phyloP scores from a whole-genome alignment of 345 rosid species.

The Fremontodendron californicum region DNA sequence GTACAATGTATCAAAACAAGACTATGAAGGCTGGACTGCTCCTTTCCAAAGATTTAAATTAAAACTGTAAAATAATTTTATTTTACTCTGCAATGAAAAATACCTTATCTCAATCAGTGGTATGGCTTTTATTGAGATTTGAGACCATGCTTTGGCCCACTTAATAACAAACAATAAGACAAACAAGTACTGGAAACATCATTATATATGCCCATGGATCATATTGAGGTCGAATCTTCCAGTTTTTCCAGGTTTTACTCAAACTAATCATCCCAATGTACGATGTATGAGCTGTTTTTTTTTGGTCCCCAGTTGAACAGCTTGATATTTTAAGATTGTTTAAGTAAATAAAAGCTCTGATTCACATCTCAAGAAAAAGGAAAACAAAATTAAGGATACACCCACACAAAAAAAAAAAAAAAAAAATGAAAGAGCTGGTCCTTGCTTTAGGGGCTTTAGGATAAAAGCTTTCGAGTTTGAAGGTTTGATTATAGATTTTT shows the following conservation, averaged over 20 bases:
- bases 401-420: too few relatives aligned
- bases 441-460: background rate
- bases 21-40: too few relatives aligned
- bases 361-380: background rate
- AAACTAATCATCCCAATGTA: background rate
- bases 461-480: background rate
- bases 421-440: background rate
- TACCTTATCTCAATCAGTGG: background rate
- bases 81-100: background rate
- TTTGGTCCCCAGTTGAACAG: background rate
- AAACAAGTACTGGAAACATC: background rate
- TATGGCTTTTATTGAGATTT: background rate
- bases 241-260: background rate
- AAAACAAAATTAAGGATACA: background rate
- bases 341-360: background rate
- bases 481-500: background rate
- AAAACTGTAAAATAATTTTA: too few relatives aligned
- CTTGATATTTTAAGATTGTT: background rate
- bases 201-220: background rate
- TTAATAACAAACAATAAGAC: background rate
- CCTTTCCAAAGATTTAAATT: too few relatives aligned
- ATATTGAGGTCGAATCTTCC: background rate
- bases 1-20: background rate
- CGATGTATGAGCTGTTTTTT: background rate
- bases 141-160: conserved; percentile 3